These are phyloP conservation scores for Picocystis sp. DNA, from an alignment of 163 green algal species.

Conservation along the genomic window DNA sequence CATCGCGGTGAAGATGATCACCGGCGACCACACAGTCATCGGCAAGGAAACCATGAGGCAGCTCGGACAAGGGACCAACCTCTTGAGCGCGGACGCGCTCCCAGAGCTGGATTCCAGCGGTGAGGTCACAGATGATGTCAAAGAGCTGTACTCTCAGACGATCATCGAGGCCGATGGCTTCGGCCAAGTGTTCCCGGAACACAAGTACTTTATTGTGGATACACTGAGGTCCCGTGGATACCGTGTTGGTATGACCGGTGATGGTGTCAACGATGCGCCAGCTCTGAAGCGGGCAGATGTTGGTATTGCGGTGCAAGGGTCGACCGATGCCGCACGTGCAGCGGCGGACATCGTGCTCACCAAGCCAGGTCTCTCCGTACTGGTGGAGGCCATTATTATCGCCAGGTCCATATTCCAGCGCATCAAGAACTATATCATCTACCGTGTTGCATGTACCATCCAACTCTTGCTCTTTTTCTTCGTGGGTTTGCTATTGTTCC, in stretches of 20 bases:
- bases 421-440: constrained; percentile 84
- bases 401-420: constrained; percentile 83
- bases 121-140: constrained; percentile 48
- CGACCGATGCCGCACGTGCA: constrained; percentile 76
- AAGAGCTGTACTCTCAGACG: constrained; percentile 52
- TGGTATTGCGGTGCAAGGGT: constrained; percentile 59
- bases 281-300: constrained; percentile 73
- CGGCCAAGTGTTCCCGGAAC: constrained; percentile 57
- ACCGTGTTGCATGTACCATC: constrained; percentile 43
- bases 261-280: constrained; percentile 74
- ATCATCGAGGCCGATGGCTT: constrained; percentile 80
- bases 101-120: constrained; percentile 39
- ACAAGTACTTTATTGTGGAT: constrained; percentile 59
- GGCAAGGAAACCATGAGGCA: constrained; percentile 43
- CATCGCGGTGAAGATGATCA: constrained; percentile 55
- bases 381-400: constrained; percentile 68
- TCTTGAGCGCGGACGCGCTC: constrained; percentile 43
- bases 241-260: constrained; percentile 72
- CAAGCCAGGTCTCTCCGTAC: constrained; percentile 60
- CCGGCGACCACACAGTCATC: constrained; percentile 31
- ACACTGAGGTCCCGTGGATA: constrained; percentile 31
- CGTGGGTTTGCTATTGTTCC: constrained; percentile 52
- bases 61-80: constrained; percentile 80
- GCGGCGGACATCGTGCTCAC: constrained; percentile 90
- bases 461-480: constrained; percentile 84